Evolutionary conservation across 2,329 filamentous ascomycete species (phyloP).

Genomic region (Neonectria magnoliae): DNA sequence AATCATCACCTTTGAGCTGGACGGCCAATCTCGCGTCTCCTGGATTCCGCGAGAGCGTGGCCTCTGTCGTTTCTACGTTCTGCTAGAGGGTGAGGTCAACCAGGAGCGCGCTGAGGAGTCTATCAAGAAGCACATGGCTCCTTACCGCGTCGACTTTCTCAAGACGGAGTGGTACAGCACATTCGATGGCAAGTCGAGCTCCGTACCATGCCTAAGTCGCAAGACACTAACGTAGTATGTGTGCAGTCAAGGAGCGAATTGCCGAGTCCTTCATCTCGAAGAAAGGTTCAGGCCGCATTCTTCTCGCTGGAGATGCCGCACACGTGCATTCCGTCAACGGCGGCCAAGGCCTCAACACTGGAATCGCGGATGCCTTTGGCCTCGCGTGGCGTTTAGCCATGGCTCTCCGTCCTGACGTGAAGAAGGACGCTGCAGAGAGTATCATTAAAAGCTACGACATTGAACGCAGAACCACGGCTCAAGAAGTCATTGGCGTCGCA

Average conservation of each 20-base stretch:
- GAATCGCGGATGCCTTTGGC: conserved; percentile 65
- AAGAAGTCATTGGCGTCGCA: conserved; percentile 58
- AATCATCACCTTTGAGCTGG: conserved; percentile 59
- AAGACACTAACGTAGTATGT: not conserved
- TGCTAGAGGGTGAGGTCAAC: conserved; percentile 57
- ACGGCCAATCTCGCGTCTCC: conserved; percentile 56
- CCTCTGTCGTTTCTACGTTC: conserved; percentile 58
- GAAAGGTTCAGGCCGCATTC: conserved; percentile 54
- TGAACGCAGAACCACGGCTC: conserved; percentile 55
- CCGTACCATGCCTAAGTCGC: not conserved
- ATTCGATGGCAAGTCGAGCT: conserved; percentile 52
- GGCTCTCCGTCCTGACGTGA: conserved; percentile 37
- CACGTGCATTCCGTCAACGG: conserved; percentile 67
- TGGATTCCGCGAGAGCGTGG: conserved; percentile 60
- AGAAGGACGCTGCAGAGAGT: conserved; percentile 12
- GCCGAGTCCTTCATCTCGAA: conserved; percentile 52
- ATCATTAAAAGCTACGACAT: conserved; percentile 56
- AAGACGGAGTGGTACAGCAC: conserved; percentile 61
- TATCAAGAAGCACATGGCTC: conserved; percentile 56
- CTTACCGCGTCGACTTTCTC: conserved; percentile 54
- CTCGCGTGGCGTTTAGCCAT: conserved; percentile 62
- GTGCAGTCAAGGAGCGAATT: conserved; percentile 53
- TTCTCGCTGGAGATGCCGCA: conserved; percentile 66
- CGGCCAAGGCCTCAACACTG: conserved; percentile 68
- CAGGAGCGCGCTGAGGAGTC: conserved; percentile 52